Conservation (phyloP, 2,329 filamentous ascomycete species). For the Geosmithia flava region DNA sequence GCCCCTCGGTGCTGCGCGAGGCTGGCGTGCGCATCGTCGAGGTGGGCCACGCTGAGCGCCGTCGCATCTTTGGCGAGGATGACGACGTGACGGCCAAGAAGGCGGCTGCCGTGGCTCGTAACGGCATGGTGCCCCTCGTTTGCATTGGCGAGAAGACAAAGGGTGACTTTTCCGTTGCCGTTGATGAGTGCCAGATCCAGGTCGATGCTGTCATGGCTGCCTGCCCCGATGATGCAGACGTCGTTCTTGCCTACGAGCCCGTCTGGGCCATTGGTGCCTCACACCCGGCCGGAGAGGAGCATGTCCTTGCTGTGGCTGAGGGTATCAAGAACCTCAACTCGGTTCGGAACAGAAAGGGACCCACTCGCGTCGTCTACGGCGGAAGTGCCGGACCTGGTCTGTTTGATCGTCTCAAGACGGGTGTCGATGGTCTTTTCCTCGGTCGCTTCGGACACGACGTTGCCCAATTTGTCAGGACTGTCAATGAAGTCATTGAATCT, state of each 20-base stretch:
- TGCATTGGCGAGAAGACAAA: slow-evolving; percentile 63
- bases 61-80: slow-evolving; percentile 62
- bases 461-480: slow-evolving; percentile 56
- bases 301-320: slow-evolving; percentile 59
- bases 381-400: slow-evolving; percentile 73
- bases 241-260: slow-evolving; percentile 76
- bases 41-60: slow-evolving; percentile 69
- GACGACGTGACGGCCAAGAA: slow-evolving; percentile 56
- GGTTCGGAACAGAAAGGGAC: slow-evolving; percentile 36
- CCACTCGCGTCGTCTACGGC: slow-evolving; percentile 65
- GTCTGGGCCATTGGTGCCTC: slow-evolving; percentile 78
- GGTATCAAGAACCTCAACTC: slow-evolving; percentile 44
- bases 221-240: slow-evolving; percentile 47
- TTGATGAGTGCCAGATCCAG: slow-evolving; percentile 59
- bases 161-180: slow-evolving; percentile 42
- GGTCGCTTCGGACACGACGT: slow-evolving; percentile 74
- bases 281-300: slow-evolving; percentile 57
- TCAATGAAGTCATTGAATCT: slow-evolving; percentile 45
- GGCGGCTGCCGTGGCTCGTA: slow-evolving; percentile 52
- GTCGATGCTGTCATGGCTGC: slow-evolving; percentile 49
- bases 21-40: slow-evolving; percentile 64
- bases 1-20: slow-evolving; percentile 52
- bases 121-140: slow-evolving; percentile 64
- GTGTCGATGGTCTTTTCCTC: slow-evolving; percentile 69
- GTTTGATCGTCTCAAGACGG: slow-evolving; percentile 53